Evolutionary conservation across 176 grass and related monocot genomes (phyloP).

Genomic region (Carex kokanica): DNA sequence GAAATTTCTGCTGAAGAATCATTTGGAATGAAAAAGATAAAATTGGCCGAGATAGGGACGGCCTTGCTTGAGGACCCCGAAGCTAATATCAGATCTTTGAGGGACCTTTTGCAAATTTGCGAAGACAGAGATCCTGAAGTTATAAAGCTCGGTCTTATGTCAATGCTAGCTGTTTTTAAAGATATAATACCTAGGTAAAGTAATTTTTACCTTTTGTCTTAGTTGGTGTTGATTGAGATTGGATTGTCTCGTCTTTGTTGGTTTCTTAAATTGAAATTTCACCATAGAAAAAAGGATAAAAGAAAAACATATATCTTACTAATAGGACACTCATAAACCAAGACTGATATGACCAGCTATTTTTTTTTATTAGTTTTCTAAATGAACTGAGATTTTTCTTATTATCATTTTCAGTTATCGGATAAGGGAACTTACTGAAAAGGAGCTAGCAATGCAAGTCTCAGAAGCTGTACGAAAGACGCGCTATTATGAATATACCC

Average conservation of each 20-base stretch:
- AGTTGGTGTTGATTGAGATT: neutral
- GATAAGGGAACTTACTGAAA: slow-evolving; percentile 86
- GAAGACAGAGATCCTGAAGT: slow-evolving; percentile 68
- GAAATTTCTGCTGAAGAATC: slow-evolving; percentile 91
- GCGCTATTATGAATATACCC: slow-evolving; percentile 81
- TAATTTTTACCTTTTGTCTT: neutral
- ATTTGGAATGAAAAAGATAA: slow-evolving; percentile 77
- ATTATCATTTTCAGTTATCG: slow-evolving; percentile 56
- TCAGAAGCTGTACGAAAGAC: slow-evolving; percentile 81
- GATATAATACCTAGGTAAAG: slow-evolving; percentile 79
- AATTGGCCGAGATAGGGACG: slow-evolving; percentile 79
- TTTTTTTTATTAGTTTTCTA: slow-evolving; percentile 12
- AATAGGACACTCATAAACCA: neutral
- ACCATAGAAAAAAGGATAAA: neutral
- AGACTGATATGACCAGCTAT: neutral
- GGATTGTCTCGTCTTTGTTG: neutral
- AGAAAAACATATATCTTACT: neutral
- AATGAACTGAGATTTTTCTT: slow-evolving; percentile 27
- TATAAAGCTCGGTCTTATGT: slow-evolving; percentile 81
- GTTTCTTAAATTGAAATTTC: neutral
- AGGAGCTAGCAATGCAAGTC: slow-evolving; percentile 76
- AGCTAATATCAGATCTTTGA: slow-evolving; percentile 74
- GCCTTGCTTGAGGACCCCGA: slow-evolving; percentile 90
- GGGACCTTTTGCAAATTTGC: slow-evolving; percentile 73
- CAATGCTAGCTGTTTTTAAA: slow-evolving; percentile 88